Percentiles rank a stretch among this genome's conserved stretches.
These are phyloP conservation scores for Talaromyces liani DNA, from an alignment of 495 filamentous ascomycete genomes.

Conservation along the genomic window DNA sequence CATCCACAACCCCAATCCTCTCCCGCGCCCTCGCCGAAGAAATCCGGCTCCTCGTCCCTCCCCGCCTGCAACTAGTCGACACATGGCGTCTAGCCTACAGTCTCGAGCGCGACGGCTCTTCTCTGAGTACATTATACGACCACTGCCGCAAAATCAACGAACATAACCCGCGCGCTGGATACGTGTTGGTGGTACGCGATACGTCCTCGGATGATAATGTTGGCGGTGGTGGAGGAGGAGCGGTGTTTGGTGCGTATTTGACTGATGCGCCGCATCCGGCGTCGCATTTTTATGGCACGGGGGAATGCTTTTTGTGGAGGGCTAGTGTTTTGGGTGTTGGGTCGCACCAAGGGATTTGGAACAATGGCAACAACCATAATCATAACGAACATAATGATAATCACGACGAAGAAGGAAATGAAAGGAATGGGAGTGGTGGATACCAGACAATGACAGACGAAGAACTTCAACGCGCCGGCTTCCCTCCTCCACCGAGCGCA, in stretches of 20 bases:
- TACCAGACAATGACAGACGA: slow-evolving; percentile 25
- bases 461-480: slow-evolving; percentile 30
- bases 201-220: slow-evolving; percentile 18
- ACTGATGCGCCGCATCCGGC: slow-evolving; percentile 74
- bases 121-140: slow-evolving; percentile 78
- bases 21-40: slow-evolving; percentile 78
- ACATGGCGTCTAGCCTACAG: slow-evolving; percentile 83
- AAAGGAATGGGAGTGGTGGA: background rate
- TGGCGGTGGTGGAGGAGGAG: slow-evolving; percentile 8
- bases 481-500: slow-evolving; percentile 66
- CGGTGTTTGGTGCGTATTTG: slow-evolving; percentile 92
- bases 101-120: slow-evolving; percentile 88
- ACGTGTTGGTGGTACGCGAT: slow-evolving; percentile 81
- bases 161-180: slow-evolving; percentile 66
- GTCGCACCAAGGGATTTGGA: background rate
- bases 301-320: slow-evolving; percentile 97
- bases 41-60: slow-evolving; percentile 80
- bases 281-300: slow-evolving; percentile 88
- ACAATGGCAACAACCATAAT: background rate
- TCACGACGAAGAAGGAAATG: background rate
- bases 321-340: slow-evolving; percentile 50
- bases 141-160: slow-evolving; percentile 53
- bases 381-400: background rate
- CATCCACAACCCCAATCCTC: slow-evolving; percentile 43
- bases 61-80: slow-evolving; percentile 78